Conservation (phyloP, 352 stramenopile species). For the Globisporangium acanthophoron region DNA sequence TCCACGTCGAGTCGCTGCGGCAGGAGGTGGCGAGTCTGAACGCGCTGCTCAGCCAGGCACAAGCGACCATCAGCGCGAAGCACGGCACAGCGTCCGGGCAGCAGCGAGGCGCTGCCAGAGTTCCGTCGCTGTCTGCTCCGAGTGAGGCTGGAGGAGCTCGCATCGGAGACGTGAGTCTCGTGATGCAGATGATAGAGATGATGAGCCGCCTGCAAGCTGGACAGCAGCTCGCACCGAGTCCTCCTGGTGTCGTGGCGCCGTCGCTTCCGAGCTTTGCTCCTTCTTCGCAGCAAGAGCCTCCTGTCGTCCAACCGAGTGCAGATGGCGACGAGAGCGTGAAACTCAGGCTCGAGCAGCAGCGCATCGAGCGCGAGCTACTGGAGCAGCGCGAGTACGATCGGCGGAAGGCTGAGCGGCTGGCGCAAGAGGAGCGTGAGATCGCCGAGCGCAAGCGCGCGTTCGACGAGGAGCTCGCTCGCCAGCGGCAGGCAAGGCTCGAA, state of each 20-base stretch:
- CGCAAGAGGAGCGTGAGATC: slow-evolving; percentile 33
- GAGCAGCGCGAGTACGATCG: slow-evolving; percentile 48
- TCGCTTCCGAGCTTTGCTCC: neutral
- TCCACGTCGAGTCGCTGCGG: slow-evolving; percentile 60
- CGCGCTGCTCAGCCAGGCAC: slow-evolving; percentile 51
- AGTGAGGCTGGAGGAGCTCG: neutral
- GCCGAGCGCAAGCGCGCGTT: slow-evolving; percentile 30
- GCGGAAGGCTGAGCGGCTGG: slow-evolving; percentile 27
- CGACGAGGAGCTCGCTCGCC: slow-evolving; percentile 34
- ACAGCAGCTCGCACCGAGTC: neutral
- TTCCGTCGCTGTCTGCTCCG: neutral
- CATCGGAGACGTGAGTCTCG: slow-evolving; percentile 10
- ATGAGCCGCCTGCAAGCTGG: slow-evolving; percentile 30
- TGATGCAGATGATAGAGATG: slow-evolving; percentile 68
- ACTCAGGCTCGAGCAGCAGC: slow-evolving; percentile 31
- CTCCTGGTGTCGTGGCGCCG: neutral
- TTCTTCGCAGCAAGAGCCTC: neutral
- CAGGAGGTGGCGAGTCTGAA: slow-evolving; percentile 66
- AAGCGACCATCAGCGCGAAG: slow-evolving; percentile 42
- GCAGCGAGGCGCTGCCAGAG: neutral
- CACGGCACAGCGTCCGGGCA: slow-evolving; percentile 9
- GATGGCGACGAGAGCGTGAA: slow-evolving; percentile 4
- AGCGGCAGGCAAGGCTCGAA: slow-evolving; percentile 27
- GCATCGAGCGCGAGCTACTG: slow-evolving; percentile 37
- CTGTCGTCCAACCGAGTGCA: neutral